These are phyloP conservation scores for Calonectria honghensis DNA, from an alignment of 2,329 filamentous ascomycete genomes.

Conservation along the genomic window DNA sequence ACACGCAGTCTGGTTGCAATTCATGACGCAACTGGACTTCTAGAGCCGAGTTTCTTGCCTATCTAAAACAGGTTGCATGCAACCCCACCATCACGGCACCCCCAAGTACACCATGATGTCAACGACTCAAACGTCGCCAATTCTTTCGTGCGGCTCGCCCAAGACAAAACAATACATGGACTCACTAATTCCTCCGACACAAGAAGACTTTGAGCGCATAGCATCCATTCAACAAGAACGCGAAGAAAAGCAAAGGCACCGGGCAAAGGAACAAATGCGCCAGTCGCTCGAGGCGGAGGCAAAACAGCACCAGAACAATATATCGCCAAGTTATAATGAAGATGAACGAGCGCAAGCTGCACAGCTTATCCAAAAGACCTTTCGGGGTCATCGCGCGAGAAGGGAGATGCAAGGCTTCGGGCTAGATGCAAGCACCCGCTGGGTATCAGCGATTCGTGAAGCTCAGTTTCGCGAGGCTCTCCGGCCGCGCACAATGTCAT, in stretches of 20 bases:
- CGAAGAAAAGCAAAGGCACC: slow-evolving; percentile 66
- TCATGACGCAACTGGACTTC: slow-evolving; percentile 53
- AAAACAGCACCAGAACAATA: slow-evolving; percentile 50
- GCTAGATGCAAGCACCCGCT: slow-evolving; percentile 81
- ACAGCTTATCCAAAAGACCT: slow-evolving; percentile 80
- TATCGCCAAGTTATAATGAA: slow-evolving; percentile 38
- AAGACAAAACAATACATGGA: slow-evolving; percentile 69
- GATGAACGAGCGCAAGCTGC: slow-evolving; percentile 67
- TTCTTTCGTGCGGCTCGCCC: slow-evolving; percentile 37
- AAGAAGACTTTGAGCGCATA: slow-evolving; percentile 69
- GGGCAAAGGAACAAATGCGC: slow-evolving; percentile 61
- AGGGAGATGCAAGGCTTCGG: slow-evolving; percentile 82
- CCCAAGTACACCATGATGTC: slow-evolving; percentile 42
- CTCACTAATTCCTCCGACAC: slow-evolving; percentile 68
- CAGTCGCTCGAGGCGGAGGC: slow-evolving; percentile 60
- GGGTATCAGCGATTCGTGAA: slow-evolving; percentile 80
- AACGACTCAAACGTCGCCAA: slow-evolving; percentile 46
- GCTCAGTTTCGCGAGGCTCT: slow-evolving; percentile 72
- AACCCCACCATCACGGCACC: slow-evolving; percentile 46
- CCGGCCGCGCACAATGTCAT: slow-evolving; percentile 63
- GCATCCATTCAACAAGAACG: slow-evolving; percentile 68
- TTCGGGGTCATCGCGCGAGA: slow-evolving; percentile 84
- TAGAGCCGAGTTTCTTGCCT: slow-evolving; percentile 47
- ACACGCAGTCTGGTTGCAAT: background rate
- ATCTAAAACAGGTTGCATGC: slow-evolving; percentile 41